Base-by-base conservation (phyloP, 345 rosid genomes). In the Rhodamnia argentea region DNA sequence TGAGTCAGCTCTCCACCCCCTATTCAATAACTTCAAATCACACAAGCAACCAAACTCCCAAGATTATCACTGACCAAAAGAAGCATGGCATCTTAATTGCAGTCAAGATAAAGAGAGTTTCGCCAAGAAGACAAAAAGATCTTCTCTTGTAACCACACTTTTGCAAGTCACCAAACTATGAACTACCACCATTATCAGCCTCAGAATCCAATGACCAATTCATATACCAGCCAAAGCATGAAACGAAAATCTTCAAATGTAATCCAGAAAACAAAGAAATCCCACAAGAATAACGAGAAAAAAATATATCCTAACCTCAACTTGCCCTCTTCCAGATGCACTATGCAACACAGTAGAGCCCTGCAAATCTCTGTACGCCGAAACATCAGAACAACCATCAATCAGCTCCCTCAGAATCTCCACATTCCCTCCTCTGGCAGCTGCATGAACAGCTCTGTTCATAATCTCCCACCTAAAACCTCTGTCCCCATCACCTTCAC, bases 341-440 rank as follows among this genome's bases (percentile, higher is more conserved):
- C 96, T 88, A 88, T 97, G 99, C 91, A 97, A 88, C 58, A 97
- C 56, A 32, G 95, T 94, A 27, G 95, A 94, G 5, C 98, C 96
- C 83, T 90, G 93, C 83, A 86, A 90, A 87, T 96, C 99, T 87
- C 90, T 91, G 81, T 87, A 94, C 37, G 22, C 91, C 42, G 89
- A 83, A 87, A 90, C 92, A 91, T 87, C 91, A n/a, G 64, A 88
- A 56, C 89, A 90, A 84, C 87, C 92, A 12, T 86, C 87, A 14
- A 92, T 37, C 53, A 90, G 84, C 85, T 93, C 91, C 89, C 87
- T 92, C 85, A 95, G 86, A 50, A 96, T 90, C 89, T 91, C 93
- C 95, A 93, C 90, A 92, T 93, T 94, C 85, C 99, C 98, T 8
- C 99, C 98, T 89, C 99, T 93, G 4, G 96, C 99, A 3, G 96